Conservation (phyloP, 2,329 filamentous ascomycete species). For the Aspergillus viridinutans region DNA sequence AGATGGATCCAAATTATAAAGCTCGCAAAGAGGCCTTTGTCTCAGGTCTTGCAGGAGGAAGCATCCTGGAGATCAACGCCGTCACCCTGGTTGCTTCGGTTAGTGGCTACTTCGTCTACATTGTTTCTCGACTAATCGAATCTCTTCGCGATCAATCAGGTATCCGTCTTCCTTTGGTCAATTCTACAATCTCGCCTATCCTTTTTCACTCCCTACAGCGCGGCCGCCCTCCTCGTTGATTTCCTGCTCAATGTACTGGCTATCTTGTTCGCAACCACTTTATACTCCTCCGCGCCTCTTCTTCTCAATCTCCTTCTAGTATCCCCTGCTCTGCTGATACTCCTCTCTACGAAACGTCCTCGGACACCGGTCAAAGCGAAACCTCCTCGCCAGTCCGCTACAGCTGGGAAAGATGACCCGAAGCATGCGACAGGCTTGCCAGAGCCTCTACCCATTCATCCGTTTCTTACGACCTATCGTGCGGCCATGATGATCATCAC, state of each 20-base stretch:
- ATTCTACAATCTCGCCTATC: conserved; percentile 76
- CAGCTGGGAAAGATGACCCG: conserved; percentile 18
- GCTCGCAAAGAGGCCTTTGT: conserved; percentile 92
- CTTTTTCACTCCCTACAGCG: conserved; percentile 74
- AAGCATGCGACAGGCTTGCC: conserved; percentile 22
- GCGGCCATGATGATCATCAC: conserved; percentile 89
- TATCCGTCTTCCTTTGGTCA: conserved; percentile 81
- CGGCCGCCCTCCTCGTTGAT: conserved; percentile 67
- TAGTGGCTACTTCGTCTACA: conserved; percentile 29
- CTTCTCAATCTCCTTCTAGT: conserved; percentile 72
- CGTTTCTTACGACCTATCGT: conserved; percentile 88
- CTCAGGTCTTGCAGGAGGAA: conserved; percentile 80
- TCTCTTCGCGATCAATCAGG: conserved; percentile 47
- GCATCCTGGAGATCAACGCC: conserved; percentile 78
- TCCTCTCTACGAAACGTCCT: conserved; percentile 37
- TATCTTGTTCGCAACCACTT: conserved; percentile 77
- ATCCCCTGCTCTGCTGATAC: conserved; percentile 64
- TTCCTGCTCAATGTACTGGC: conserved; percentile 81
- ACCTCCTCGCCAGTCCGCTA: conserved; percentile 23
- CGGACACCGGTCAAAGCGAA: conserved; percentile 32
- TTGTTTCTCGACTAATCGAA: conserved; percentile 4
- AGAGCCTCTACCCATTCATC: conserved; percentile 69
- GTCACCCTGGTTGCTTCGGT: conserved; percentile 84
- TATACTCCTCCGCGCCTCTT: conserved; percentile 72
- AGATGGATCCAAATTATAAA: conserved; percentile 65